Base-by-base conservation (phyloP, 352 stramenopile genomes). In the Globisporangium iwayamae region DNA sequence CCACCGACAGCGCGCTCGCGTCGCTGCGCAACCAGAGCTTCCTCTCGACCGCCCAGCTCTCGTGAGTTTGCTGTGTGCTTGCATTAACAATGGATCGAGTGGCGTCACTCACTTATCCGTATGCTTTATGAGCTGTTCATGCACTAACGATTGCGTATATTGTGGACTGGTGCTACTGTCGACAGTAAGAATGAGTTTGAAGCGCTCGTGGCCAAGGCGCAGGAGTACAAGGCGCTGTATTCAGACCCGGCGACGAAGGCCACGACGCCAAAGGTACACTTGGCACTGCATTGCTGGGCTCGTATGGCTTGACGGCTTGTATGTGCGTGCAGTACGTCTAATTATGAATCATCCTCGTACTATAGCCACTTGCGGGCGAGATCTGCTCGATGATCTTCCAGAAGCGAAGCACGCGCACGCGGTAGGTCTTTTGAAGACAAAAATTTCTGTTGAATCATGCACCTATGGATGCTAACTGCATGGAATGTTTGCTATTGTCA, bases 371-470 rank as follows among this genome's bases (percentile, higher is more conserved):
- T 5, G 72, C 72, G 22, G 75, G 76, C 18, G 89, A 96, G 56
- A 89, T 89, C 55, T 90, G 96, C 74, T 92, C 90, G 34, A 97
- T 97, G 88, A 97, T 98, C 69, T 98, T 98, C 74, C 91, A 98
- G 64, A 98, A 98, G 74, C 85, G 92, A 52, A 96, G 82, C 54
- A 98, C 93, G 14, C 90, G 93, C 63, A 98, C 93, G 14, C 86
- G 93, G 55, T 79, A 32, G 16, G 58, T 36, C 25, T 43, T 48
- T 48, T n/a, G 18, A 9, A 20, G 16, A 4, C 16, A 20, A 22
- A 6, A 7, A 2, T 28, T 28, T 28, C 18, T 48, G 43, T 48
- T 20, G 9, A 16, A 20, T 48, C 4, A 11, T 22, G 5, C 7
- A 11, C 16, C 10, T 10, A 11, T 10, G 18, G 10, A 48, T 0